These are phyloP conservation scores for Alternaria atra DNA, from an alignment of 2,329 filamentous ascomycete species.

Conservation along the genomic window DNA sequence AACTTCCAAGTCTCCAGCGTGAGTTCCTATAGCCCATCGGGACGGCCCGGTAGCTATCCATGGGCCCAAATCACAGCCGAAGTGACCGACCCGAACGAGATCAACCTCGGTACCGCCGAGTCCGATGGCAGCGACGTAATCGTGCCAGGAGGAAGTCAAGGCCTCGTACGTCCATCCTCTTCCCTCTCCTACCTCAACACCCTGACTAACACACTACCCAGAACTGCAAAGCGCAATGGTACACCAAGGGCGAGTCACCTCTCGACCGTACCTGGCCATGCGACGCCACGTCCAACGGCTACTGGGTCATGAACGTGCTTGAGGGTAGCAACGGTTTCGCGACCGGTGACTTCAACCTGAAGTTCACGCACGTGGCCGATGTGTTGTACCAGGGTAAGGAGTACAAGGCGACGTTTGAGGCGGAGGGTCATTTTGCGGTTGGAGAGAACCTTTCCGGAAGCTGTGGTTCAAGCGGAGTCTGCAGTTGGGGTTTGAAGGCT, in stretches of 20 bases:
- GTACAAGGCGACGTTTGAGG: slow-evolving; percentile 27
- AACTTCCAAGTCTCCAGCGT: slow-evolving; percentile 33
- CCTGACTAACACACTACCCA: neutral
- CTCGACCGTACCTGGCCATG: slow-evolving; percentile 38
- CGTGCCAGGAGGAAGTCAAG: slow-evolving; percentile 28
- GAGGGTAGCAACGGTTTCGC: slow-evolving; percentile 19
- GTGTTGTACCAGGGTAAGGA: slow-evolving; percentile 16
- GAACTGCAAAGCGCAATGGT: slow-evolving; percentile 41
- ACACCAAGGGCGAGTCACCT: slow-evolving; percentile 18
- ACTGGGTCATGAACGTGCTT: slow-evolving; percentile 36
- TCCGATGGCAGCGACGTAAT: slow-evolving; percentile 17
- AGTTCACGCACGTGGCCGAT: slow-evolving; percentile 33
- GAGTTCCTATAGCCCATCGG: slow-evolving; percentile 14
- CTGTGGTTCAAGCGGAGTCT: slow-evolving; percentile 34
- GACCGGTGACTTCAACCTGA: slow-evolving; percentile 30
- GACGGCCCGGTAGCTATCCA: slow-evolving; percentile 30
- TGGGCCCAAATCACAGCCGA: slow-evolving; percentile 34
- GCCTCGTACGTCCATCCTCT: slow-evolving; percentile 8
- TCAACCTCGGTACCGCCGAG: slow-evolving; percentile 20
- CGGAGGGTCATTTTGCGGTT: slow-evolving; percentile 25
- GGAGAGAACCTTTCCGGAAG: slow-evolving; percentile 24
- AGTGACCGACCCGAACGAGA: slow-evolving; percentile 40
- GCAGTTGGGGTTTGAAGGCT: slow-evolving; percentile 16
- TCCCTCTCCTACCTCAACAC: neutral
- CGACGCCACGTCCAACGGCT: slow-evolving; percentile 27